Conservation (phyloP, 768 basidiomycete species). For the Auricularia cornea region DNA sequence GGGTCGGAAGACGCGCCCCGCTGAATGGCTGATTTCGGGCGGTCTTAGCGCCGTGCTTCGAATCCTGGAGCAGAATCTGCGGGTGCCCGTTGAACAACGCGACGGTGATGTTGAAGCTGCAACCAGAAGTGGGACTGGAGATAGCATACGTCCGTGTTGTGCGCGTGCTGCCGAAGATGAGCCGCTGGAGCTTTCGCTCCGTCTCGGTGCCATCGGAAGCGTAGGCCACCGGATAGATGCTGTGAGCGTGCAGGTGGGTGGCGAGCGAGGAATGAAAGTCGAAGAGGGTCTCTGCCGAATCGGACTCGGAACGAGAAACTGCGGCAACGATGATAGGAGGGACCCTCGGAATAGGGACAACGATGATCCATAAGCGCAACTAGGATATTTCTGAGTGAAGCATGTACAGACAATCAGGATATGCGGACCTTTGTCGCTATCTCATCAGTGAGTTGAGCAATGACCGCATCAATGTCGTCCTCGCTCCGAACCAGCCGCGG, state of each 20-base stretch:
- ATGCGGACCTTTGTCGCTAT: constrained; percentile 14
- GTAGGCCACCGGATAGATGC: constrained; percentile 23
- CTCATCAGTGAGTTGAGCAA: constrained; percentile 7
- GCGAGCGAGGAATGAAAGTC: not conserved
- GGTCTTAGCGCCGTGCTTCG: constrained; percentile 30
- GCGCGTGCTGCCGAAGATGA: constrained; percentile 4
- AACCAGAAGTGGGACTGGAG: no score
- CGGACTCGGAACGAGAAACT: not conserved
- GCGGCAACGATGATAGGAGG: constrained; percentile 30
- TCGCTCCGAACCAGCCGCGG: constrained; percentile 5
- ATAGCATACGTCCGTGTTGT: no score
- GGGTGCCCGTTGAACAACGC: no score
- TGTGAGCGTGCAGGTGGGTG: not conserved
- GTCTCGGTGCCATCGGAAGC: constrained; percentile 28
- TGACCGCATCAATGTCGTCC: constrained; percentile 11
- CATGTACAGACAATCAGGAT: not conserved
- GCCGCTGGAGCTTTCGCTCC: constrained; percentile 21
- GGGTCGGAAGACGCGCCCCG: constrained; percentile 20
- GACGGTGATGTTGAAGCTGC: no score
- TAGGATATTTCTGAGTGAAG: constrained; percentile 7
- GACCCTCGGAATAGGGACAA: constrained; percentile 25
- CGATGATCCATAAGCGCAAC: constrained; percentile 29
- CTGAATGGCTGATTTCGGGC: constrained; percentile 27
- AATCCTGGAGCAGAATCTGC: constrained; percentile 24
- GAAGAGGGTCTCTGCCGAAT: not conserved